Evolutionary conservation across 163 green algal genomes (phyloP).

Genomic region (Prototheca wickerhamii): DNA sequence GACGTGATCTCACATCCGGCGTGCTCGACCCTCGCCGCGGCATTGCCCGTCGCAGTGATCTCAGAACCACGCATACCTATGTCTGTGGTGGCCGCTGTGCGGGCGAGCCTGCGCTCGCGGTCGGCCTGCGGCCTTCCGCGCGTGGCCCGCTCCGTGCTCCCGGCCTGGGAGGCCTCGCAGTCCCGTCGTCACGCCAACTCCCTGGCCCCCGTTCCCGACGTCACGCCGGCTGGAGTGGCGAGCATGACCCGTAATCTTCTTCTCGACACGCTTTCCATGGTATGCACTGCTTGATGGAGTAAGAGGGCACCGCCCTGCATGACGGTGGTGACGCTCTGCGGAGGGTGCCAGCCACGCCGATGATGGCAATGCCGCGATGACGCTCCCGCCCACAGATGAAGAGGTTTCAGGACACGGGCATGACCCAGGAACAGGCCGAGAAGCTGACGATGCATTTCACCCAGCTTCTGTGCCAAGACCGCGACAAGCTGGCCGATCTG

Average conservation of each 20-base stretch:
- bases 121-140: too few relatives aligned
- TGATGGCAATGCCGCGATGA: not conserved
- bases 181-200: not conserved
- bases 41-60: too few relatives aligned
- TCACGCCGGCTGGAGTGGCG: not conserved
- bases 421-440: conserved; percentile 59
- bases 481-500: conserved; percentile 59
- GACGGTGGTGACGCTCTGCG: too few relatives aligned
- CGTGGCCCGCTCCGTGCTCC: too few relatives aligned
- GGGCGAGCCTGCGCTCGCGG: too few relatives aligned
- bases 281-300: conserved; percentile 13
- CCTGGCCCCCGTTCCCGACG: not conserved
- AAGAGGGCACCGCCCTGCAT: not conserved
- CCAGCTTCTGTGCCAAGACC: conserved; percentile 62
- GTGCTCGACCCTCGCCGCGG: too few relatives aligned
- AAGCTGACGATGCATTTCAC: conserved; percentile 60
- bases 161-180: too few relatives aligned
- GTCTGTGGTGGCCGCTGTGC: too few relatives aligned
- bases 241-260: conserved; percentile 24
- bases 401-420: conserved; percentile 50
- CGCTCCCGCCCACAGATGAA: conserved; percentile 34
- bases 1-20: too few relatives aligned
- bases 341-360: not conserved
- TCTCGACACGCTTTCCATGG: conserved; percentile 48
- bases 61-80: too few relatives aligned